A percentile compares a stretch with the other conserved stretches of the same genome.
These are phyloP conservation scores for Fusarium neocosmosporiellum DNA, from an alignment of 2,329 filamentous ascomycete species.

Conservation along the genomic window DNA sequence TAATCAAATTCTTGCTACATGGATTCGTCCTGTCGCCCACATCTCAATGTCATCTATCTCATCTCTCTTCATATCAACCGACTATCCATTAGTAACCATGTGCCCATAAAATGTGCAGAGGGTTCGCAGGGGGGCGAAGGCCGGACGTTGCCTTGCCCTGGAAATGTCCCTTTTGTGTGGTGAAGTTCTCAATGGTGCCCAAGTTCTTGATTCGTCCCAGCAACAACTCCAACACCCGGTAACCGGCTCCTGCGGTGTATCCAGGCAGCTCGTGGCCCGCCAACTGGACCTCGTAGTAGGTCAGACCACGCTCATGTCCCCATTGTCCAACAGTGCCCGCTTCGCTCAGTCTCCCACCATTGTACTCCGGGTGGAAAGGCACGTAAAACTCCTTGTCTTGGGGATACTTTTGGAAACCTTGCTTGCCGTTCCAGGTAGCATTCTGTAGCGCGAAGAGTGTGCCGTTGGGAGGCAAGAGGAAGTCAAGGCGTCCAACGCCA, in stretches of 20 bases:
- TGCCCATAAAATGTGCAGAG: conserved; percentile 1
- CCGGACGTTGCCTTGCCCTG: conserved; percentile 14
- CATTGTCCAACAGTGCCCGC: conserved; percentile 76
- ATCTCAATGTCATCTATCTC: neutral
- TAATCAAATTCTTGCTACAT: neutral
- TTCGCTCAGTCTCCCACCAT: conserved; percentile 62
- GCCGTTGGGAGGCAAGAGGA: conserved; percentile 74
- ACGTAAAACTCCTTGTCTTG: conserved; percentile 72
- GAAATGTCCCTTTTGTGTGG: conserved; percentile 37
- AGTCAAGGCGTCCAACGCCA: conserved; percentile 60
- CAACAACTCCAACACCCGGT: conserved; percentile 44
- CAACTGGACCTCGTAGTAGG: conserved; percentile 73
- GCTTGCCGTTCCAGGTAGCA: conserved; percentile 79
- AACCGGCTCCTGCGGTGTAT: conserved; percentile 43
- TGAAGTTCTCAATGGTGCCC: conserved; percentile 32
- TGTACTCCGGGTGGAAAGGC: conserved; percentile 64
- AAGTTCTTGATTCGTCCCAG: conserved; percentile 41
- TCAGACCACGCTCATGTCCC: conserved; percentile 80
- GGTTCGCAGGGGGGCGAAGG: neutral
- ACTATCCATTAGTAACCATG: neutral
- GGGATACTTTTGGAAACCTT: conserved; percentile 70
- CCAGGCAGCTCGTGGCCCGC: conserved; percentile 65
- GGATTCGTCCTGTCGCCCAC: neutral
- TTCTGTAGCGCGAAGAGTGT: conserved; percentile 80
- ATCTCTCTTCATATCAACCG: neutral